Evolutionary conservation across 257 asterid species (phyloP).

Genomic region (Fraxinus pennsylvanica): DNA sequence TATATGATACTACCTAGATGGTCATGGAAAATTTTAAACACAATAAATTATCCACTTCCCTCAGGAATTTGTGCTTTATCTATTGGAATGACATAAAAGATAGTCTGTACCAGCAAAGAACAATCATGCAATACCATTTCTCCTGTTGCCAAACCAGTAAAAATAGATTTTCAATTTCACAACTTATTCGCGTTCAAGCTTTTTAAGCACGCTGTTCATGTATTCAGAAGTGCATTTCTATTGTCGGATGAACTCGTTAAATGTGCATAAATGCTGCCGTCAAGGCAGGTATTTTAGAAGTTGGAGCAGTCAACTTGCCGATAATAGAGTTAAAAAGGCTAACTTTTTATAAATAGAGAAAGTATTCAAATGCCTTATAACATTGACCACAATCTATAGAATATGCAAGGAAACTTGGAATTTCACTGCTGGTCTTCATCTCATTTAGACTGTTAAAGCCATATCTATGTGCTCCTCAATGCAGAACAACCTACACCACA

Average conservation of each 20-base stretch:
- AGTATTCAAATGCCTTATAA: background rate
- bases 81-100: background rate
- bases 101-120: background rate
- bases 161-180: background rate
- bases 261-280: background rate
- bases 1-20: background rate
- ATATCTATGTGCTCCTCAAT: background rate
- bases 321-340: background rate
- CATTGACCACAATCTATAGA: background rate
- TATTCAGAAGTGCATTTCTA: background rate
- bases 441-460: background rate
- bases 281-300: background rate
- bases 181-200: background rate
- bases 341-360: background rate
- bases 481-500: background rate
- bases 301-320: background rate
- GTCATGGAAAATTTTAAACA: background rate
- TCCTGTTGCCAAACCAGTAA: background rate
- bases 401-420: background rate
- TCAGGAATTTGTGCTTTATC: background rate
- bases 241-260: background rate
- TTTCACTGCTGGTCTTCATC: background rate
- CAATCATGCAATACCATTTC: background rate
- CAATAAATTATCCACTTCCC: background rate
- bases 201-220: background rate